Conservation (phyloP, 228 moss, liverwort and hornwort genomes). For the Sphagnum magellanicum region DNA sequence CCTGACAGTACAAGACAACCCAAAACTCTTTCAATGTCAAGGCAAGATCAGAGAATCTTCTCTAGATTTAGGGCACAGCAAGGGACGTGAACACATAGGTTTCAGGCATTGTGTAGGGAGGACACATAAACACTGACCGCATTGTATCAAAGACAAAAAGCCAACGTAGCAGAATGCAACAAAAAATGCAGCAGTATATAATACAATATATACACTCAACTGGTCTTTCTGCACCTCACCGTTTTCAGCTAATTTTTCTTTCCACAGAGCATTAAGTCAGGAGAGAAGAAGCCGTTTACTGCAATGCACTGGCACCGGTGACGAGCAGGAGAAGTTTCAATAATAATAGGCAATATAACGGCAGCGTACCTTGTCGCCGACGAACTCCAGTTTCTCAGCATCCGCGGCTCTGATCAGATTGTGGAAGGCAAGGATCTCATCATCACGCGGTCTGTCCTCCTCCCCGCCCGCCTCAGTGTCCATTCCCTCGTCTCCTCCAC, state of each 20-base stretch:
- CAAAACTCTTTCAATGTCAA: no score
- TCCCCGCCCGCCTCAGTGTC: slow-evolving; percentile 62
- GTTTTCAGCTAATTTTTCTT: no score
- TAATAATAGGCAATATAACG: background rate
- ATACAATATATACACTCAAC: background rate
- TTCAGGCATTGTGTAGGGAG: no score
- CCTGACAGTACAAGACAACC: no score
- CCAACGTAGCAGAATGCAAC: background rate
- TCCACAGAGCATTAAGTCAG: background rate
- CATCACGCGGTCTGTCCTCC: slow-evolving; percentile 88
- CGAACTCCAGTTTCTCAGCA: slow-evolving; percentile 93
- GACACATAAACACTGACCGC: no score
- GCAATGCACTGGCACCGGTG: background rate
- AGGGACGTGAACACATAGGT: no score
- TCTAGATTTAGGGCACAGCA: no score
- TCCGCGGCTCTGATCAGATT: slow-evolving; percentile 88
- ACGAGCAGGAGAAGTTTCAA: background rate
- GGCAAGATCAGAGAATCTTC: no score
- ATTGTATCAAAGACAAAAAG: background rate
- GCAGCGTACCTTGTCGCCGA: slow-evolving; percentile 80
- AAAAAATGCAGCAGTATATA: background rate
- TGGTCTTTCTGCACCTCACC: no score
- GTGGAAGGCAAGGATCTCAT: slow-evolving; percentile 96
- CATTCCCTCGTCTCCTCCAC: slow-evolving; percentile 50
- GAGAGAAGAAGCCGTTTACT: no score